Evolutionary conservation across 768 basidiomycete genomes (phyloP).

Genomic region (Mycena alexandri): DNA sequence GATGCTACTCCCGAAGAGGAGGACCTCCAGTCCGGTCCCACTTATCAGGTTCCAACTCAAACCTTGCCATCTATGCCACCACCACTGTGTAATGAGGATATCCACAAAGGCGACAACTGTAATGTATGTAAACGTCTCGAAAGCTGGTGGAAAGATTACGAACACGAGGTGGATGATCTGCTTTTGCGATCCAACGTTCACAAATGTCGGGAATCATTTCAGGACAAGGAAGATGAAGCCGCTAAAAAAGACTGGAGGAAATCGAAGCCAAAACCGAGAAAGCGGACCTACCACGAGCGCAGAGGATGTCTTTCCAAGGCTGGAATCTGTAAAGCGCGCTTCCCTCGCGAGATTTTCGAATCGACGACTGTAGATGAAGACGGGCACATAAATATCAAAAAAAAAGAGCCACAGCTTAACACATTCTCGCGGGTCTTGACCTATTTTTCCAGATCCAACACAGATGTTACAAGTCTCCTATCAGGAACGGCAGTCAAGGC

Average conservation of each 20-base stretch:
- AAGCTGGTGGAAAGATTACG: no score
- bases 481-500: constrained; percentile 20
- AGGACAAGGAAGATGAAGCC: not conserved
- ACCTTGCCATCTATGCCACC: no score
- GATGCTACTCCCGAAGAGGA: no score
- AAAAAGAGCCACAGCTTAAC: not conserved
- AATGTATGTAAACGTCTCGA: no score
- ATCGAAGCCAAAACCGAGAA: constrained; percentile 9
- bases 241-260: constrained; percentile 11
- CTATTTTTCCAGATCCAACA: constrained; percentile 16
- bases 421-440: not conserved
- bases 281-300: not conserved
- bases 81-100: no score
- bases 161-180: no score
- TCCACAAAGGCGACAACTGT: no score
- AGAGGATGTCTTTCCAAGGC: constrained; percentile 27
- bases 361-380: constrained; percentile 44
- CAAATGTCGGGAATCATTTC: not conserved
- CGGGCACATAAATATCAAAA: constrained; percentile 27
- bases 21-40: no score
- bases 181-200: no score
- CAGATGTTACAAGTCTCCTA: constrained; percentile 16
- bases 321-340: constrained; percentile 40
- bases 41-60: no score
- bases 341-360: constrained; percentile 37